A percentile compares a stretch with the other conserved stretches of the same genome.
Evolutionary conservation across 1,284 basidiomycete species (phyloP).

Genomic region (Pterula multifida): DNA sequence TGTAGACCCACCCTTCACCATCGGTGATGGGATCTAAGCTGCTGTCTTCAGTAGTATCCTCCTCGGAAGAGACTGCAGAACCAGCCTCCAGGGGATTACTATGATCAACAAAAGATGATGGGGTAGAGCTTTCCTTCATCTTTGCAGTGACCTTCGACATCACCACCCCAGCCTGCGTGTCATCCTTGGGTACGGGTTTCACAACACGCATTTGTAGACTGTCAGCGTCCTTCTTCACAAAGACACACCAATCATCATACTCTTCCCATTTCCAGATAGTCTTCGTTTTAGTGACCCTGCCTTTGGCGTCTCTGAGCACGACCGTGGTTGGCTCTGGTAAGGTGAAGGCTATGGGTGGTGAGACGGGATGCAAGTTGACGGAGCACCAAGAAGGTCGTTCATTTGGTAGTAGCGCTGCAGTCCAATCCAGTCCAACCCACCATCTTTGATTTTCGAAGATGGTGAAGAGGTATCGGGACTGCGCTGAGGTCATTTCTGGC

Average conservation of each 20-base stretch:
- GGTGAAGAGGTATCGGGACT: conserved; percentile 72
- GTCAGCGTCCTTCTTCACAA: conserved; percentile 44
- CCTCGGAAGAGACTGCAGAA: conserved; percentile 5
- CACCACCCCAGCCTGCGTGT: conserved; percentile 23
- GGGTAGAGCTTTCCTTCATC: conserved; percentile 12
- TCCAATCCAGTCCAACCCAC: conserved; percentile 91
- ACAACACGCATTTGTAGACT: conserved; percentile 39
- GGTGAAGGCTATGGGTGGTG: conserved; percentile 54
- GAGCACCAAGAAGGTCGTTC: conserved; percentile 88
- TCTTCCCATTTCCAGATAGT: conserved; percentile 84
- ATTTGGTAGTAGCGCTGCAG: conserved; percentile 79
- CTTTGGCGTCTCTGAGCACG: conserved; percentile 35
- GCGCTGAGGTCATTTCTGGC: conserved; percentile 22
- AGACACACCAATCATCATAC: conserved; percentile 66
- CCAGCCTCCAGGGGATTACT: not conserved
- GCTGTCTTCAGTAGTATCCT: conserved; percentile 14
- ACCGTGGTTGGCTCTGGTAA: conserved; percentile 44
- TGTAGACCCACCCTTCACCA: conserved; percentile 86
- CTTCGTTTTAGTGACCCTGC: conserved; percentile 47
- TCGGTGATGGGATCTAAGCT: conserved; percentile 52
- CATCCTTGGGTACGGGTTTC: conserved; percentile 37
- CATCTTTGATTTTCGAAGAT: conserved; percentile 93
- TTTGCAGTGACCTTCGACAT: conserved; percentile 28
- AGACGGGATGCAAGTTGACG: conserved; percentile 38
- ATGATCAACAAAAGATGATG: not conserved